Percentiles rank a stretch among this genome's conserved stretches.
Evolutionary conservation across 1,284 basidiomycete genomes (phyloP).

Genomic region (Athelia psychrophila): DNA sequence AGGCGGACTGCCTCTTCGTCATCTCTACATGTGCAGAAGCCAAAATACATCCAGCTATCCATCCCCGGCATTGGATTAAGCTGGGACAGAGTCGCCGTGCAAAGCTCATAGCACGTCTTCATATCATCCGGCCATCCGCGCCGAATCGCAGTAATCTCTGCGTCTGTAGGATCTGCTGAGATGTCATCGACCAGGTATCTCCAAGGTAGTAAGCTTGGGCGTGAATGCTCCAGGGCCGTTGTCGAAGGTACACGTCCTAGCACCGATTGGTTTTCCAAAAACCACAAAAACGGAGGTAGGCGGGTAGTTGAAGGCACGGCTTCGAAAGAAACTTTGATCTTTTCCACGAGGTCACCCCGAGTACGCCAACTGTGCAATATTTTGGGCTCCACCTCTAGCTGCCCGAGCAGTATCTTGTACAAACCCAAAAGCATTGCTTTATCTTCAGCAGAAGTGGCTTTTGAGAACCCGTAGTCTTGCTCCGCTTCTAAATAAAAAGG

Average conservation of each 20-base stretch:
- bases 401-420: too few relatives aligned
- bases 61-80: conserved; percentile 13
- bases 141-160: conserved; percentile 3
- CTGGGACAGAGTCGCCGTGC: conserved; percentile 7
- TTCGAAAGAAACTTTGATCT: conserved; percentile 30
- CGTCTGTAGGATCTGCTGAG: conserved; percentile 13
- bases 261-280: conserved; percentile 29
- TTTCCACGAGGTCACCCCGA: too few relatives aligned
- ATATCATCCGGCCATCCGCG: conserved; percentile 9
- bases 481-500: too few relatives aligned
- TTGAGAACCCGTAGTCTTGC: too few relatives aligned
- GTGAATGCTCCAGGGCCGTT: neutral
- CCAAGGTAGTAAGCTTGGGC: neutral
- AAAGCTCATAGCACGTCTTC: conserved; percentile 12
- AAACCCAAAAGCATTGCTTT: too few relatives aligned
- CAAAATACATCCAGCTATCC: conserved; percentile 20
- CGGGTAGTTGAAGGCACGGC: conserved; percentile 13
- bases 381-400: too few relatives aligned
- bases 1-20: conserved; percentile 14
- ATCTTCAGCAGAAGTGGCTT: too few relatives aligned
- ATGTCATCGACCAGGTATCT: neutral
- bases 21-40: conserved; percentile 25
- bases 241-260: conserved; percentile 11
- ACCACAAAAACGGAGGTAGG: conserved; percentile 31
- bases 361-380: too few relatives aligned